Conservation (phyloP, 352 stramenopile species). For the Globisporangium sylvaticum region DNA sequence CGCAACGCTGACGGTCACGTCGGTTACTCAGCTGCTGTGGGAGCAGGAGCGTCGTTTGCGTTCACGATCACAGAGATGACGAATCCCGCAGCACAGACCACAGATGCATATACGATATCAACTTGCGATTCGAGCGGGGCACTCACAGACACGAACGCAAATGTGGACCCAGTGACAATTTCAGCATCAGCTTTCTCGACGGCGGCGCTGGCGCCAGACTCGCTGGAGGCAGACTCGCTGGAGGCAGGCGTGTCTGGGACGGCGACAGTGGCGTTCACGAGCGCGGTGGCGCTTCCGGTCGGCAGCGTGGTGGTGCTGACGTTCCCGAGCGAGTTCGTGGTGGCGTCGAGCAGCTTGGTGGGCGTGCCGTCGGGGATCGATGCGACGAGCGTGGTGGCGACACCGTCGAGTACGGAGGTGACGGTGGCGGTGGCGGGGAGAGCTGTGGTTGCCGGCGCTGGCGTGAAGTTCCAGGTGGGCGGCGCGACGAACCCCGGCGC, state of each 20-base stretch:
- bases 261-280: slow-evolving; percentile 36
- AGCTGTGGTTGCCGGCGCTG: slow-evolving; percentile 17
- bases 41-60: slow-evolving; percentile 16
- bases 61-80: slow-evolving; percentile 30
- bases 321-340: slow-evolving; percentile 34
- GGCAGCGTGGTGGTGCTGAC: slow-evolving; percentile 31
- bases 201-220: slow-evolving; percentile 22
- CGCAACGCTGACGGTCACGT: slow-evolving; percentile 21
- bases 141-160: slow-evolving; percentile 12
- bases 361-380: slow-evolving; percentile 25
- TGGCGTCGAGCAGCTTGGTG: slow-evolving; percentile 19
- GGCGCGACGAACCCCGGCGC: slow-evolving; percentile 51
- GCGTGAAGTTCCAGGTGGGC: slow-evolving; percentile 41
- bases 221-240: slow-evolving; percentile 27
- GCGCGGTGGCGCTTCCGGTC: slow-evolving; percentile 26
- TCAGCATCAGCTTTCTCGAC: slow-evolving; percentile 10
- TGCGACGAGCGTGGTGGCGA: slow-evolving; percentile 20
- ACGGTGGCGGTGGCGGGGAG: slow-evolving; percentile 25
- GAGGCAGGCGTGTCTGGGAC: slow-evolving; percentile 25
- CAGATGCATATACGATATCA: slow-evolving; percentile 18
- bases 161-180: slow-evolving; percentile 16
- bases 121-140: slow-evolving; percentile 20
- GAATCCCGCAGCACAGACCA: slow-evolving; percentile 28
- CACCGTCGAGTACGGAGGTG: slow-evolving; percentile 19
- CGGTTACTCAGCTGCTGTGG: slow-evolving; percentile 19